These are phyloP conservation scores for Ogataea parapolymorpha DNA, from an alignment of 805 yeast species.

Conservation along the genomic window DNA sequence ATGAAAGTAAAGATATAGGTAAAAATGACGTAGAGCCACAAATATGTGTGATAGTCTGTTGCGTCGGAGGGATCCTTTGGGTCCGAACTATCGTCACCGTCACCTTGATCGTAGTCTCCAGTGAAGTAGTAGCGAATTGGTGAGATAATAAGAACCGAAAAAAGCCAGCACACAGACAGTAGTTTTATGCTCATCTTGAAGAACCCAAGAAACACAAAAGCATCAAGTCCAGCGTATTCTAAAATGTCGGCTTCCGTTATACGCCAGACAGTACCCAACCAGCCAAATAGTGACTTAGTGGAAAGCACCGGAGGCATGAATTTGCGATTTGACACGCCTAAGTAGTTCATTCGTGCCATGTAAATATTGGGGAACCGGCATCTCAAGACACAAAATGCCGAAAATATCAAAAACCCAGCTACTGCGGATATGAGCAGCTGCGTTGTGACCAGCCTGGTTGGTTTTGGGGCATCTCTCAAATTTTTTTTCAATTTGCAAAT, in stretches of 20 bases:
- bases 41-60: conserved; percentile 49
- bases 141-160: conserved; percentile 72
- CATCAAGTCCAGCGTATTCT: conserved; percentile 91
- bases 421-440: conserved; percentile 69
- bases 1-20: conserved; percentile 80
- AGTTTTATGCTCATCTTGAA: conserved; percentile 84
- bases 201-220: conserved; percentile 85
- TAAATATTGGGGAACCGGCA: conserved; percentile 76
- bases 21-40: conserved; percentile 85
- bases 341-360: conserved; percentile 67
- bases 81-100: conserved; percentile 33
- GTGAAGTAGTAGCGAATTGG: conserved; percentile 83
- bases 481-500: conserved; percentile 22
- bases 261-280: conserved; percentile 67
- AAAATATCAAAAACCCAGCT: conserved; percentile 66
- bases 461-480: conserved; percentile 30
- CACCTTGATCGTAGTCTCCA: conserved; percentile 69
- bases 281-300: conserved; percentile 60
- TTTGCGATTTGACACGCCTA: conserved; percentile 36
- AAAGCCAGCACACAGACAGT: conserved; percentile 57
- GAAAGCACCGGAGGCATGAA: conserved; percentile 59
- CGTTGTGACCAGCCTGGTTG: conserved; percentile 63
- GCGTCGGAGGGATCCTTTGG: conserved; percentile 16
- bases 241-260: conserved; percentile 74
- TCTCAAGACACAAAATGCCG: conserved; percentile 67